phyloP scores from a whole-genome alignment of 345 rosid species.

The Lumnitzera littorea region DNA sequence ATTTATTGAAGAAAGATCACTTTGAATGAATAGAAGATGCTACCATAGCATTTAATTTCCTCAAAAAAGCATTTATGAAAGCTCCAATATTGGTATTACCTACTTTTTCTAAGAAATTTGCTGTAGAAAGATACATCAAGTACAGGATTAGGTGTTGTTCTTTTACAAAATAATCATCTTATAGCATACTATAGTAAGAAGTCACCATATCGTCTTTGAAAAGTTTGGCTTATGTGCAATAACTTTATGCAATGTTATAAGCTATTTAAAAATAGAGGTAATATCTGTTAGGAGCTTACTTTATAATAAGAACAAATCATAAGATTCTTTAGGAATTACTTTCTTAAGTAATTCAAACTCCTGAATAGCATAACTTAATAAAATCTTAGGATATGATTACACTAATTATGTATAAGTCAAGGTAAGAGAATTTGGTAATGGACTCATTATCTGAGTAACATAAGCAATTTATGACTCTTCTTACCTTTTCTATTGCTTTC shows the following conservation, averaged over 20 bases:
- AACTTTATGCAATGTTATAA: not conserved
- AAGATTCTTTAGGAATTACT: not conserved
- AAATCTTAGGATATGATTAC: not conserved
- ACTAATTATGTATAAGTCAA: too few relatives aligned
- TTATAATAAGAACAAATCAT: not conserved
- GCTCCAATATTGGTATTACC: too few relatives aligned
- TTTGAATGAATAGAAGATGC: too few relatives aligned
- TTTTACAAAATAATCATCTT: not conserved
- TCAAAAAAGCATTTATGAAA: too few relatives aligned
- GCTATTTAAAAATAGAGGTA: not conserved
- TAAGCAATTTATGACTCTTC: too few relatives aligned
- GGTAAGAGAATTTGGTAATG: too few relatives aligned
- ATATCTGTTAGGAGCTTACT: not conserved
- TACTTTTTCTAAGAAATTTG: too few relatives aligned
- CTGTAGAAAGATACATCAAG: not conserved
- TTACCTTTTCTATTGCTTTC: too few relatives aligned
- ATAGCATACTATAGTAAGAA: not conserved
- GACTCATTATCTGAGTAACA: too few relatives aligned
- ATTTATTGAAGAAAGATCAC: too few relatives aligned
- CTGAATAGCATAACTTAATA: not conserved
- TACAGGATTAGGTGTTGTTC: not conserved
- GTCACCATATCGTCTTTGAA: not conserved
- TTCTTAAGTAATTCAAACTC: not conserved
- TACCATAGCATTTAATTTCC: too few relatives aligned
- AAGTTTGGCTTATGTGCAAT: not conserved